A percentile compares a stretch with the other conserved stretches of the same genome.
Conservation (phyloP, 179 eudicot species). For the Heliamphora pulchella region DNA sequence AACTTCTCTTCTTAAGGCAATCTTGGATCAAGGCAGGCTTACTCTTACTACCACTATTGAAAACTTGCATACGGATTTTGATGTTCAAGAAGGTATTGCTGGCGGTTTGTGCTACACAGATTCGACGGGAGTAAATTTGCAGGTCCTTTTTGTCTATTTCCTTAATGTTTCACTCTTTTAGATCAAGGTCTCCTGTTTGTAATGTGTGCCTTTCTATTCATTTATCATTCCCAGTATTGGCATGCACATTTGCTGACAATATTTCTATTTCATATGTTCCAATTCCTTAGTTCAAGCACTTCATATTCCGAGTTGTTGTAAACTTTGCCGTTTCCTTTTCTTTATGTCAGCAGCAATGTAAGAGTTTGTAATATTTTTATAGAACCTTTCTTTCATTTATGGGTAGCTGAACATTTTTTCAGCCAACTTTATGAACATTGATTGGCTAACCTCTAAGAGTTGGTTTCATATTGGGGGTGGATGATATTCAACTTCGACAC, state of each 20-base stretch:
- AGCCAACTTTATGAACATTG: no score
- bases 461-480: no score
- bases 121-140: slow-evolving; percentile 79
- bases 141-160: slow-evolving; percentile 39
- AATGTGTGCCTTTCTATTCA: background rate
- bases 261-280: background rate
- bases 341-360: background rate
- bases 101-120: slow-evolving; percentile 89
- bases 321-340: background rate
- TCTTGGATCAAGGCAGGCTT: slow-evolving; percentile 47
- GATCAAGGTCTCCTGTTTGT: background rate
- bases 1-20: slow-evolving; percentile 84
- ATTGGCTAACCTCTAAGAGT: no score
- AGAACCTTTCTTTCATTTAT: background rate
- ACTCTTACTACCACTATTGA: slow-evolving; percentile 33
- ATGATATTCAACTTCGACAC: no score
- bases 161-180: background rate
- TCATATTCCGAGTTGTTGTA: background rate
- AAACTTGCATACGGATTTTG: slow-evolving; percentile 46
- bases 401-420: background rate
- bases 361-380: background rate
- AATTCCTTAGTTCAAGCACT: slow-evolving; percentile 10
- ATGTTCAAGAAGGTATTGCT: slow-evolving; percentile 64
- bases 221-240: background rate
- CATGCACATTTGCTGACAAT: background rate